Base-by-base conservation (phyloP, 768 basidiomycete genomes). In the Phaffia tasmanica region DNA sequence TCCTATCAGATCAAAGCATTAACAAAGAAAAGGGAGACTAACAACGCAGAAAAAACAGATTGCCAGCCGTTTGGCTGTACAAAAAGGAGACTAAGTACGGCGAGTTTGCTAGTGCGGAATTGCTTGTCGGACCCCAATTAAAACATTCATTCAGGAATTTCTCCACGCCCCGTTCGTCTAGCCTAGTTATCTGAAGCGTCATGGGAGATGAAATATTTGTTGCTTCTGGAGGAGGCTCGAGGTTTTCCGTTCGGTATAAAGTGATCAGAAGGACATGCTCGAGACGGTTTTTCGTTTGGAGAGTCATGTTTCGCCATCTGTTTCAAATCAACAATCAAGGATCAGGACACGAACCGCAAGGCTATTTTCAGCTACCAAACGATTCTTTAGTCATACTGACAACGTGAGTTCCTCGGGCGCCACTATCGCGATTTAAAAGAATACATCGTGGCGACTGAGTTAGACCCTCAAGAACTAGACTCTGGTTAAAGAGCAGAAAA, bases 261-360 rank as follows among this genome's bases (percentile, higher is more conserved):
- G 66, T 56, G 30, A 67, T 35, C 18, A 67, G n/a, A 49, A 67
- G 55, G 21, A 67, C 66, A n/a, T 62, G 25, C 55, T 67, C 46
- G 23, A 67, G 61, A 7, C 53, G 61, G 18, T 49, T 57, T 11
- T 35, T 15, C 14, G 64, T 21, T 42, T 1, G 57, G 30, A 6
- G 32, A 23, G 2, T 42, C 54, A 67, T 61, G 14, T 55, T 42
- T 11, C 53, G 55, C 66, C 66, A 67, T 30, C 64, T 65, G 64
- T 11, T n/a, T 8, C 9, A 46, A 14, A 6, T 8, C 0, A 32
- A 47, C 1, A 56, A 27, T 49, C 27, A 15, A 48, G 23, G n/a
- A 1, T 32, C 18, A 46, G 60, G 7, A 19, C 21, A 16, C n/a
- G 47, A n/a, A 42, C 21, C 42, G n/a, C 23, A 59, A 8, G 4